Evolutionary conservation across 1,139 yeast genomes (phyloP), one percentile per base, ranked within the genome.

Genomic region (Nakaseomyces sp.): DNA sequence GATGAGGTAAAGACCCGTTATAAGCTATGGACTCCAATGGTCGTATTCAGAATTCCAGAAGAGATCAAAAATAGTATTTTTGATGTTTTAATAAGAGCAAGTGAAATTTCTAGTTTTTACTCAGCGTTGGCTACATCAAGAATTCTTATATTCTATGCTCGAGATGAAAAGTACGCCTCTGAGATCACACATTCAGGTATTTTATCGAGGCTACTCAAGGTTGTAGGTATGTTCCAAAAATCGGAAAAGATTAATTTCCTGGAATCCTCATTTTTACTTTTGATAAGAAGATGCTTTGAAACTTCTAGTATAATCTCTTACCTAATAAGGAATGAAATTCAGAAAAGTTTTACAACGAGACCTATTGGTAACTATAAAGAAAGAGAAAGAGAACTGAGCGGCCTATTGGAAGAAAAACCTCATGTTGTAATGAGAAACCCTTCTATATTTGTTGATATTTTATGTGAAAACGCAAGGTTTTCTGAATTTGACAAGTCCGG

Each of bases 221-320:
- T 62, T 10, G 57, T 65, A 25, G 64, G 66, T 1, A 41, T 54
- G 5, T 54, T 54, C 39, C 66, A 52, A 48, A 64, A 54, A 44
- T 55, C 48, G 41, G 64, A 61, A 18, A 61, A 61, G 32, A 60
- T 61, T 2, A 57, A 56, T 38, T 58, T 54, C 38, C 47, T 55
- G 22, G 68, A 63, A 53, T 61, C 66, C 19, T 55, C 70, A 0
- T 66, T 70, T 41, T 63, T 74, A 2, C 67, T 77, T 19, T 66
- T 87, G 24, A 63, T 81, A 4, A 73, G 96, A 56, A 71, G 84
- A 43, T 77, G 88, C 46, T 78, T 80, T 57, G 97, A 89, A 58
- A 73, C 78, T 1, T 63, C 66, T 0, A 72, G 70, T 0, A 65
- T 76, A 13, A 65, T 87, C 15, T 66, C 69, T 22, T 66, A 66